A percentile compares a stretch with the other conserved stretches of the same genome.
phyloP scores from a whole-genome alignment of 1,284 basidiomycete species.

The Ustilago tritici region DNA sequence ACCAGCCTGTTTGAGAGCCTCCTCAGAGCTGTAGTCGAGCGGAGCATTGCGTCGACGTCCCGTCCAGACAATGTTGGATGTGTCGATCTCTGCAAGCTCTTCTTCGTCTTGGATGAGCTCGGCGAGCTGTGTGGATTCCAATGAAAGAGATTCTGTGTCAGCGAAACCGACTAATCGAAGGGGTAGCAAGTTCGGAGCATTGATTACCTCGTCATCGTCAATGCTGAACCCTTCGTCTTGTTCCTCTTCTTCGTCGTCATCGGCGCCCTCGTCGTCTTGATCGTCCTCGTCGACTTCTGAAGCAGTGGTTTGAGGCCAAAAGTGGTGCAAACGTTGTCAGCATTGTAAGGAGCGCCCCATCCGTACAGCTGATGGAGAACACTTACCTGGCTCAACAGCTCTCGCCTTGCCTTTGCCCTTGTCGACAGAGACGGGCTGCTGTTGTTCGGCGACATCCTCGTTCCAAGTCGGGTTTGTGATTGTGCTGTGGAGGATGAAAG shows the following conservation, averaged over 20 bases:
- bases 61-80: slow-evolving; percentile 55
- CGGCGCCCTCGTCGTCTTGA: slow-evolving; percentile 37
- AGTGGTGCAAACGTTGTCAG: background rate
- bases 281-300: slow-evolving; percentile 11
- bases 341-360: background rate
- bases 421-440: slow-evolving; percentile 23
- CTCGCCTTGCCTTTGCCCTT: slow-evolving; percentile 56
- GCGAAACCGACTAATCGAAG: background rate
- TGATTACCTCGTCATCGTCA: slow-evolving; percentile 46
- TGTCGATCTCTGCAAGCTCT: slow-evolving; percentile 52
- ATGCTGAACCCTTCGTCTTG: slow-evolving; percentile 36
- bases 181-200: background rate
- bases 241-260: slow-evolving; percentile 46
- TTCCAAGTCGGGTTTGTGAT: background rate
- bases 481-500: slow-evolving; percentile 11
- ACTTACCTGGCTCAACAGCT: slow-evolving; percentile 48
- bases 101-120: slow-evolving; percentile 54
- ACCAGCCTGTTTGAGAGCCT: slow-evolving; percentile 59
- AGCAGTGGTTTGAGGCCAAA: background rate
- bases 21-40: slow-evolving; percentile 61
- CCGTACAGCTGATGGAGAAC: background rate
- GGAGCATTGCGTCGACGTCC: slow-evolving; percentile 51
- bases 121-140: slow-evolving; percentile 22
- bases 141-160: slow-evolving; percentile 6
- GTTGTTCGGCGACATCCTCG: slow-evolving; percentile 16